Base-by-base conservation (phyloP, 495 filamentous ascomycete genomes). In the Amphirosellinia nigrospora region DNA sequence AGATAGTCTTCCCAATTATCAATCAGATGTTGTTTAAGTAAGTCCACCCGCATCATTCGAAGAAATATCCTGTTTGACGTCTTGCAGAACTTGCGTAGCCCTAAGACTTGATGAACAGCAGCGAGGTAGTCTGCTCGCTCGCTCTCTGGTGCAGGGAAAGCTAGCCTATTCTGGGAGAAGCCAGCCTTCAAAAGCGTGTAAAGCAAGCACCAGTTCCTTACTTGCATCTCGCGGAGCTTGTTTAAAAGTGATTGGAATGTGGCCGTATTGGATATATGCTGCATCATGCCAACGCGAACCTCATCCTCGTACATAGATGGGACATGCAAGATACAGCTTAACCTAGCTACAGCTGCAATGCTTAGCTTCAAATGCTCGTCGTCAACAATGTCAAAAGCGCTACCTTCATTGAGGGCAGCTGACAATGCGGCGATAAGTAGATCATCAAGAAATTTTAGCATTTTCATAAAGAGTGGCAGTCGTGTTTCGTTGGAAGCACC, bases 181-280 rank as follows among this genome's bases (percentile, higher is more conserved):
- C 87, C 91, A 73, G 94, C 91, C 71, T 91, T 91, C 19, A 97
- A 74, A 63, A 97, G 83, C 0, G 87, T 87, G 77, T 89, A 90
- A 66, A 92, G 88, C 38, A 98, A 79, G 11, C 91, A 90, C 94
- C 96, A 98, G 34, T 89, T 89, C 50, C 92, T 89, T 8, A 98
- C 90, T 71, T 97, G 91, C 87, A 97, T 92, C 68, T 98, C 94
- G 43, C 93, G 88, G 48, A 97, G 86, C 75, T 90, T 94, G 30
- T 87, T 88, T 58, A 89, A 85, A 70, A 93, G 90, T 15, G 81
- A 82, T 62, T 86, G 83, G 45, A 82, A 81, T 8, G 73, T 77
- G 9, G 79, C 65, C 2, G 74, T 71, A 50, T 52, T 79, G 28
- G 80, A 72, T 52, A 79, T 66, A 52, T 85, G 64, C 41, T 82